Evolutionary conservation across 257 asterid species (phyloP).

Genomic region (Nicotiana paniculata): DNA sequence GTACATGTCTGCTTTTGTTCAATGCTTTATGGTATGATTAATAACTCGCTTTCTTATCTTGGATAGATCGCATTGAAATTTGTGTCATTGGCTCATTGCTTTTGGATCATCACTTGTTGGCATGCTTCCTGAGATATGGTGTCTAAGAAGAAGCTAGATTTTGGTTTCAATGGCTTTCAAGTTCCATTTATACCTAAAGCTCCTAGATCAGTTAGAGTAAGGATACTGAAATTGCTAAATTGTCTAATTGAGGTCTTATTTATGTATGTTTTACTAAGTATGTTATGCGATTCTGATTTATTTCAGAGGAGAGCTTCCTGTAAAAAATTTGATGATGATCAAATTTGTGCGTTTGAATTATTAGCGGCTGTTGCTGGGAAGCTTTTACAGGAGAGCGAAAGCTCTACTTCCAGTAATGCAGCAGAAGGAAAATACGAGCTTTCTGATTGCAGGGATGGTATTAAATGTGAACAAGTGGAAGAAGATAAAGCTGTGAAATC

Average conservation of each 20-base stretch:
- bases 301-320: slow-evolving; percentile 53
- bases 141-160: slow-evolving; percentile 53
- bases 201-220: slow-evolving; percentile 75
- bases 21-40: background rate
- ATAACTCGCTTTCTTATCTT: background rate
- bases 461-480: slow-evolving; percentile 19
- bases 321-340: slow-evolving; percentile 43
- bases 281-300: slow-evolving; percentile 8
- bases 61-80: background rate
- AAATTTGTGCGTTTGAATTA: slow-evolving; percentile 86
- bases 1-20: background rate
- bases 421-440: slow-evolving; percentile 38
- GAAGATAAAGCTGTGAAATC: slow-evolving; percentile 41
- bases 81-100: background rate
- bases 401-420: slow-evolving; percentile 78
- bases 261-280: slow-evolving; percentile 10
- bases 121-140: slow-evolving; percentile 62
- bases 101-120: slow-evolving; percentile 21
- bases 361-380: slow-evolving; percentile 97
- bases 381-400: slow-evolving; percentile 81
- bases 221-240: slow-evolving; percentile 10
- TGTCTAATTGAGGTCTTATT: slow-evolving; percentile 1
- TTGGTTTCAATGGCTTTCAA: slow-evolving; percentile 37
- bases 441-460: slow-evolving; percentile 22
- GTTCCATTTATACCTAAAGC: slow-evolving; percentile 59